phyloP scores from a whole-genome alignment of 306 rosid species.

The Prunus mongolica region DNA sequence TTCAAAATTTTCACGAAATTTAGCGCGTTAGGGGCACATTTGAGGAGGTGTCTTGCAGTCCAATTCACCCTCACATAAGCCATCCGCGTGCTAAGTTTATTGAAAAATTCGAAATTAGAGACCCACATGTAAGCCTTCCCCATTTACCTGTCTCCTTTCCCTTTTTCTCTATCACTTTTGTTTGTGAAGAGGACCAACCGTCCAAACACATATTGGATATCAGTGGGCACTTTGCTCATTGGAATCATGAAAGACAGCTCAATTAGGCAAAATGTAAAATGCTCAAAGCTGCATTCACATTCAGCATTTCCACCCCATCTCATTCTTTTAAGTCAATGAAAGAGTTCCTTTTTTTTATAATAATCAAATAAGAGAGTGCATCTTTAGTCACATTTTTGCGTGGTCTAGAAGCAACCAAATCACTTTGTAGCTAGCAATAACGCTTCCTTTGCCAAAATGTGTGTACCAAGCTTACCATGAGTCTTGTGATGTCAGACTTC shows the following conservation, averaged over 20 bases:
- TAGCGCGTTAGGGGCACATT: too few species aligned
- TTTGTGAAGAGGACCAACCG: conserved; percentile 16
- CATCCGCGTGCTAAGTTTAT: too few species aligned
- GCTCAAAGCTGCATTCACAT: conserved; percentile 6
- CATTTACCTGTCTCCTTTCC: neutral
- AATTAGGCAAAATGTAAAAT: neutral
- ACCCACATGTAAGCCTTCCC: neutral
- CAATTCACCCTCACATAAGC: too few species aligned
- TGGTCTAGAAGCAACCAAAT: neutral
- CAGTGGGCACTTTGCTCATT: neutral
- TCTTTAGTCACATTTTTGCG: neutral
- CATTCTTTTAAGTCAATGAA: neutral
- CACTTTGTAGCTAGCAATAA: neutral
- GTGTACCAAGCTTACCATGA: neutral
- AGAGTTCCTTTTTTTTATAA: neutral
- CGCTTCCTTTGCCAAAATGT: neutral
- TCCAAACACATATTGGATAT: neutral
- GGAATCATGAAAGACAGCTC: conserved; percentile 17
- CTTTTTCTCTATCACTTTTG: neutral
- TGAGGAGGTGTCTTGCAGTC: too few species aligned
- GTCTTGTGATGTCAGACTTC: neutral
- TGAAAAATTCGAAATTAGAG: neutral
- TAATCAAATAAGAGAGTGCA: neutral
- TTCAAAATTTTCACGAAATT: too few species aligned
- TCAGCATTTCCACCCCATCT: neutral